These are phyloP conservation scores for Ophiocordyceps camponoti-saundersi DNA, from an alignment of 2,329 filamentous ascomycete genomes.

Conservation along the genomic window DNA sequence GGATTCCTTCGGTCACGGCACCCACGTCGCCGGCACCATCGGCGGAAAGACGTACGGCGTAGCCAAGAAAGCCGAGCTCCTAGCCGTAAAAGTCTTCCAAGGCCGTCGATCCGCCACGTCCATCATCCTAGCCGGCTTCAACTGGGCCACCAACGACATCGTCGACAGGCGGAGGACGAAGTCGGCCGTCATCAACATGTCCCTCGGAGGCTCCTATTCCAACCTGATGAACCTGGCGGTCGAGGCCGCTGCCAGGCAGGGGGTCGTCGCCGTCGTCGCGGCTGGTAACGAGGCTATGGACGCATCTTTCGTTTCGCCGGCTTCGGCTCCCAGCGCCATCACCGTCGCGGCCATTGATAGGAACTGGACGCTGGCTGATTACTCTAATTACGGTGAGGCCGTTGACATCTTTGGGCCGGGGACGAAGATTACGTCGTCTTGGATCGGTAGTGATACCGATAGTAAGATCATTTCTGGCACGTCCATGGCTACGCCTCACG, in stretches of 20 bases:
- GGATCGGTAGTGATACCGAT: constrained; percentile 24
- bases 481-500: constrained; percentile 46
- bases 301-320: constrained; percentile 12
- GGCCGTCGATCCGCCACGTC: constrained; percentile 10
- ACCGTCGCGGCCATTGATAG: constrained; percentile 19
- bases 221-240: constrained; percentile 31
- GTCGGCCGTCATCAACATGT: constrained; percentile 35
- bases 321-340: constrained; percentile 13
- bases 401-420: constrained; percentile 38
- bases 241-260: constrained; percentile 22
- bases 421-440: constrained; percentile 26
- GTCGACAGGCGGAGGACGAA: constrained; percentile 18
- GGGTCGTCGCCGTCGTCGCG: constrained; percentile 34
- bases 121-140: constrained; percentile 16
- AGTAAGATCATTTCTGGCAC: constrained; percentile 38
- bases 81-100: constrained; percentile 29
- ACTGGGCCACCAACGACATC: constrained; percentile 28
- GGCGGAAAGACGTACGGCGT: constrained; percentile 19
- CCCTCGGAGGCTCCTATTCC: constrained; percentile 30
- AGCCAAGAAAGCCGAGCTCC: constrained; percentile 24
- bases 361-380: constrained; percentile 21
- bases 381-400: constrained; percentile 30
- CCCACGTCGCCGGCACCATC: constrained; percentile 20
- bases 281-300: constrained; percentile 31
- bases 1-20: constrained; percentile 23